Base-by-base conservation (phyloP, 192 early-diverging fungal species). In the Borealophlyctis nickersoniae region DNA sequence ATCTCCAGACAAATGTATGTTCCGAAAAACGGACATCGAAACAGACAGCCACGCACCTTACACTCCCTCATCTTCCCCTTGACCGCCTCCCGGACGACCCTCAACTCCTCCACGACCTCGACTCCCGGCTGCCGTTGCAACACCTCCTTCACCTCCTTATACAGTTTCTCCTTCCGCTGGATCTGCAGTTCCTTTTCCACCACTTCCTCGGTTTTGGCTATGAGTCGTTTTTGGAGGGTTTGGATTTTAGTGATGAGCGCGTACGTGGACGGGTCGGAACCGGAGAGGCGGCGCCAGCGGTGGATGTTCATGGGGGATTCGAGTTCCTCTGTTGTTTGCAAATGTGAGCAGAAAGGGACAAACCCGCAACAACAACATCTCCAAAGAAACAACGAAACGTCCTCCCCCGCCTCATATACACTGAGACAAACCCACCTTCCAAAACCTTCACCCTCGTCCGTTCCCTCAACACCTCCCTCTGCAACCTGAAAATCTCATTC, bases 261-360 rank as follows among this genome's bases (percentile, higher is more conserved):
- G 50, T 69, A 84, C 3, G 84, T 84, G 27, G 80, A 76, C 3
- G 84, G 84, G 60, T 86, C 84, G 28, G 76, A 74, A 3, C 81
- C 84, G 23, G 81, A 67, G 1, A 86, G 72, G 55, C 81, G 81
- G 27, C 84, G 62, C 84, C 84, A 86, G 52, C 84, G 63, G 52
- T 86, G 84, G 36, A 86, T 80, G 65, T 86, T 86, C 73, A 86
- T 76, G 14, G 84, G 84, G 26, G 82, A 81, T 61, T 82, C 83
- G 32, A 86, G 75, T 62, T 86, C 84, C 77, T 84, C 84, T 83
- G 45, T 54, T 2, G 52, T 19, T 23, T 35, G 28, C 3, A 24
- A 34, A 16, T 32, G 27, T 63, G 27, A 35, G 49, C 52, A 27
- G 26, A 67, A 36, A 39, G 32, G 7, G 1, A 0, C 16, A 28